Conservation (phyloP, 805 yeast species). For the Teunomyces aglyptinius region DNA sequence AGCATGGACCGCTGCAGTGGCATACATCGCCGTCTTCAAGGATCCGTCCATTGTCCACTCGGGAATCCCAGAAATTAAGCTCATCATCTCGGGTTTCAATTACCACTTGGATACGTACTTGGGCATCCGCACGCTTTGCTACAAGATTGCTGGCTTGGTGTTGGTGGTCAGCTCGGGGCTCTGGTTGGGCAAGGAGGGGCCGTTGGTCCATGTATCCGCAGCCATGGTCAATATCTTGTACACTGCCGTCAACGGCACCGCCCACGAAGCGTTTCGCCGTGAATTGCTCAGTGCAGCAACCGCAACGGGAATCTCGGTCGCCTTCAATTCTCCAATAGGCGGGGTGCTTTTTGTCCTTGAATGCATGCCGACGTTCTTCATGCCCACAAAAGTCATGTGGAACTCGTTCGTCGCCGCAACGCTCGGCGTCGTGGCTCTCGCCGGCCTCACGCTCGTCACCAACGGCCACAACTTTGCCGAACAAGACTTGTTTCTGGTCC, state of each 20-base stretch:
- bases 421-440: constrained; percentile 60
- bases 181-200: constrained; percentile 87
- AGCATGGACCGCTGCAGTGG: constrained; percentile 24
- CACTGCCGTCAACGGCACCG: constrained; percentile 29
- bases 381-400: constrained; percentile 72
- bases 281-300: constrained; percentile 72
- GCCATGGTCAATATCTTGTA: constrained; percentile 45
- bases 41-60: constrained; percentile 38
- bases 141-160: constrained; percentile 57
- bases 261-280: constrained; percentile 59
- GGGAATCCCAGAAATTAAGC: constrained; percentile 75
- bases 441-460: constrained; percentile 38
- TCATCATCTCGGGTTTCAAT: constrained; percentile 64
- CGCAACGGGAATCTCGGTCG: constrained; percentile 82
- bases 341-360: constrained; percentile 81
- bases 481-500: constrained; percentile 57
- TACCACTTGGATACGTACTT: constrained; percentile 48
- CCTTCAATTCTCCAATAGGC: constrained; percentile 85
- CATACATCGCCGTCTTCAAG: constrained; percentile 25
- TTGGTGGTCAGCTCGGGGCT: constrained; percentile 73
- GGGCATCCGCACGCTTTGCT: constrained; percentile 48
- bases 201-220: constrained; percentile 76
- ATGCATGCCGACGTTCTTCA: constrained; percentile 61
- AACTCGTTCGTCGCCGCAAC: constrained; percentile 79
- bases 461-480: constrained; percentile 42